Conservation (phyloP, 1,284 basidiomycete genomes). For the Ceratobasidium sp. region DNA sequence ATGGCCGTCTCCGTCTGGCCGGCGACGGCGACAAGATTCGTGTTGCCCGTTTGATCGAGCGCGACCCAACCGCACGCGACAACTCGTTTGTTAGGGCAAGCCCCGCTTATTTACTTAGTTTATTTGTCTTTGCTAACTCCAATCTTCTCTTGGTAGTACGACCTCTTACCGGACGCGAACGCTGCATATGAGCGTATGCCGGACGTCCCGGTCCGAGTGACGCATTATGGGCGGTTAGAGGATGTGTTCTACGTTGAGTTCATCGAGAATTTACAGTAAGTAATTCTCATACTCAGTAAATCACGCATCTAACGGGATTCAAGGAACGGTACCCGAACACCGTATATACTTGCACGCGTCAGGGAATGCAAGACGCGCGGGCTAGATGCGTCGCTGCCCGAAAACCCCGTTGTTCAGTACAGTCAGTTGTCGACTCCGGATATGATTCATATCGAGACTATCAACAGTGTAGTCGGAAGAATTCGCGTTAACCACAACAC, state of each 20-base stretch:
- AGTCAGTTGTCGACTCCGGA: not conserved
- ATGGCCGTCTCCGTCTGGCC: slow-evolving; percentile 24
- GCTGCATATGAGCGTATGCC: not conserved
- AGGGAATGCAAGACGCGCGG: slow-evolving; percentile 1
- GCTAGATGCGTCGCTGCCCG: slow-evolving; percentile 7
- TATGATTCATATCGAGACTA: slow-evolving; percentile 2
- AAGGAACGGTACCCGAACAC: not conserved
- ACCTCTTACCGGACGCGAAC: not conserved
- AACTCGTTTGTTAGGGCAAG: slow-evolving; percentile 30
- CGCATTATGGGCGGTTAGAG: slow-evolving; percentile 12
- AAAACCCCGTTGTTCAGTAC: slow-evolving; percentile 20
- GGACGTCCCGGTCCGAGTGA: not conserved
- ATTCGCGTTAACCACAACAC: not conserved
- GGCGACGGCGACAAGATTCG: slow-evolving; percentile 25
- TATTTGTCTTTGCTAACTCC: not conserved
- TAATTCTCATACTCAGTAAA: not conserved
- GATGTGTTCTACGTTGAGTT: slow-evolving; percentile 26
- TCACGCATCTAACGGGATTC: not conserved
- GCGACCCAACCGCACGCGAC: not conserved
- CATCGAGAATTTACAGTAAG: slow-evolving; percentile 7
- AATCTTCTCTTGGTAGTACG: slow-evolving; percentile 2
- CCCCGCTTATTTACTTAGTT: not conserved
- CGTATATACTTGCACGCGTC: slow-evolving; percentile 10
- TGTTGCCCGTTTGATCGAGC: not conserved
- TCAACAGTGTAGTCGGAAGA: slow-evolving; percentile 14